Conservation (phyloP, 768 basidiomycete genomes). For the Fomitopsis pulvina region DNA sequence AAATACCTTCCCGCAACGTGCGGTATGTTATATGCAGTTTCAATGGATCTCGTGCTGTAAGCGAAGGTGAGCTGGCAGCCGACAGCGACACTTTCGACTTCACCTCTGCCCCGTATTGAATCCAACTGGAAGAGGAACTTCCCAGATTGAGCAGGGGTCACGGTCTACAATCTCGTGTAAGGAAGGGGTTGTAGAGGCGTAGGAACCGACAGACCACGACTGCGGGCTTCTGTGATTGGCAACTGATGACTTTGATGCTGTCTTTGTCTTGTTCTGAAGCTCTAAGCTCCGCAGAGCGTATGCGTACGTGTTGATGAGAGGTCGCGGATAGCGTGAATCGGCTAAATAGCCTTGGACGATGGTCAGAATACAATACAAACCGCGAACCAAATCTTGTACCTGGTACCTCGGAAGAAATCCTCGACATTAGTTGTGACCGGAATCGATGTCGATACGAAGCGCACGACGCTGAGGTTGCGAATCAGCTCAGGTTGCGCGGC, state of each 20-base stretch:
- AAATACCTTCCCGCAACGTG: slow-evolving; percentile 72
- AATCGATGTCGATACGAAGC: slow-evolving; percentile 58
- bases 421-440: slow-evolving; percentile 93
- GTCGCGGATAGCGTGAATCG: slow-evolving; percentile 87
- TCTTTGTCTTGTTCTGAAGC: slow-evolving; percentile 36
- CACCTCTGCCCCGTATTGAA: slow-evolving; percentile 56
- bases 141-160: slow-evolving; percentile 69
- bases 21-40: slow-evolving; percentile 67
- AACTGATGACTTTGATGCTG: slow-evolving; percentile 46
- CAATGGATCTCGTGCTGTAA: slow-evolving; percentile 55
- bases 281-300: slow-evolving; percentile 53
- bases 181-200: neutral
- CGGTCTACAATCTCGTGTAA: slow-evolving; percentile 42
- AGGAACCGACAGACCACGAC: slow-evolving; percentile 38
- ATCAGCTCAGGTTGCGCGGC: slow-evolving; percentile 40
- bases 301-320: slow-evolving; percentile 71
- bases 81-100: slow-evolving; percentile 5
- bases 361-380: neutral
- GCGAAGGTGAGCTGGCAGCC: slow-evolving; percentile 1
- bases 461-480: slow-evolving; percentile 48
- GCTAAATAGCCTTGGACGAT: slow-evolving; percentile 63
- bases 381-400: slow-evolving; percentile 36
- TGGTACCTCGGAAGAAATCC: slow-evolving; percentile 87
- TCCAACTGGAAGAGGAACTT: slow-evolving; percentile 80
- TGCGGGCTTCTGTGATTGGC: slow-evolving; percentile 37